These are phyloP conservation scores for Haplosporangium gracile DNA, from an alignment of 192 early-diverging fungal genomes.

Conservation along the genomic window DNA sequence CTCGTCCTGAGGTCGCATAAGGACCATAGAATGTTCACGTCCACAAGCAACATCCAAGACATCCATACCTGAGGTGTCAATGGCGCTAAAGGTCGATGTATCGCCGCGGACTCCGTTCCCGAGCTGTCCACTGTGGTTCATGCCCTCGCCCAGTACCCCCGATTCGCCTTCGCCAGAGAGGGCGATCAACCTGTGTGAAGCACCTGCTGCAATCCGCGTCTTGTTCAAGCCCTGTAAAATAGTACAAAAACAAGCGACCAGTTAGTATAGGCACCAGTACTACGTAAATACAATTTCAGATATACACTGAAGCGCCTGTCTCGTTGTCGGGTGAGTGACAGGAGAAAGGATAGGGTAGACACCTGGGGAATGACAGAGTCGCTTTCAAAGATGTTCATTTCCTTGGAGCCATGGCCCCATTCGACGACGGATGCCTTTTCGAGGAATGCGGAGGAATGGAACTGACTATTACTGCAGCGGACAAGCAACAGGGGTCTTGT, in stretches of 20 bases:
- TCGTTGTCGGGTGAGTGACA: not conserved
- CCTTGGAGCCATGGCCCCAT: constrained; percentile 45
- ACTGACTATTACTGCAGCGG: not conserved
- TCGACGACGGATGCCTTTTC: constrained; percentile 31
- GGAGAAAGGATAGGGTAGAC: not conserved
- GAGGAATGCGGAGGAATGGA: constrained; percentile 28
- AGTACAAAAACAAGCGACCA: not conserved
- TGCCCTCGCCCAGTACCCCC: constrained; percentile 59
- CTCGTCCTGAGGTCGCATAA: constrained; percentile 34
- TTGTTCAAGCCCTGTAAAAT: constrained; percentile 26
- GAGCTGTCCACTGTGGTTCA: constrained; percentile 67
- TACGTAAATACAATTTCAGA: not conserved
- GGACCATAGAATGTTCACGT: constrained; percentile 76
- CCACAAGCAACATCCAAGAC: constrained; percentile 67
- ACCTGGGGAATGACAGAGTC: constrained; percentile 36
- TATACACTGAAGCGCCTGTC: not conserved
- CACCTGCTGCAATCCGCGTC: constrained; percentile 48
- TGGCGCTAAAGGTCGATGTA: constrained; percentile 21
- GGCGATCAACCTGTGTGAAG: constrained; percentile 42
- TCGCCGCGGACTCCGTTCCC: constrained; percentile 38
- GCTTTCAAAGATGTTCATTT: constrained; percentile 31
- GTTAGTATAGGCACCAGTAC: not conserved
- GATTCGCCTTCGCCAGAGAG: constrained; percentile 40
- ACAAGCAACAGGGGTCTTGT: not conserved
- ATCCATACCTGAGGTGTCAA: constrained; percentile 48